phyloP scores from a whole-genome alignment of 257 asterid genomes.

The Solanum pimpinellifolium region DNA sequence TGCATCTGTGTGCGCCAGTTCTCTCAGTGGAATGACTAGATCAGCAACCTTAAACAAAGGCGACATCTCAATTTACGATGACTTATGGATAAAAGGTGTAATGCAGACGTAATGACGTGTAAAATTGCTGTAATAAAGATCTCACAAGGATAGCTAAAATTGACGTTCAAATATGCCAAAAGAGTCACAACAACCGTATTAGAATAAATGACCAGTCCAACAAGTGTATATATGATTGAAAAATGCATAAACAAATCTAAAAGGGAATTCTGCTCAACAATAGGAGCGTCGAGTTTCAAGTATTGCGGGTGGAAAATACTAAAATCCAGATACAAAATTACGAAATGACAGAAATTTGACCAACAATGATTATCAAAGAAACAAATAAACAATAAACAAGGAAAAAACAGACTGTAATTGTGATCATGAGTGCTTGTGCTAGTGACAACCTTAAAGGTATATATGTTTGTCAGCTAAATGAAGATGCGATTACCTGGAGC shows the following conservation, averaged over 20 bases:
- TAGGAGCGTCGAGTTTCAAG: not conserved
- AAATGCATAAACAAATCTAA: not conserved
- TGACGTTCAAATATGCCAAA: not conserved
- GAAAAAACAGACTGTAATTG: not conserved
- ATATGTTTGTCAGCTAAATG: not conserved
- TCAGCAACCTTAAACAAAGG: slow-evolving; percentile 61
- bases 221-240: not conserved
- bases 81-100: not conserved
- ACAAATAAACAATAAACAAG: not conserved
- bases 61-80: not conserved
- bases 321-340: not conserved
- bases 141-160: not conserved
- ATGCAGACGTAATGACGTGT: not conserved
- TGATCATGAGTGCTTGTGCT: not conserved
- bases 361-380: not conserved
- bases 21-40: slow-evolving; percentile 89
- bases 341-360: not conserved
- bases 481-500: slow-evolving; percentile 53
- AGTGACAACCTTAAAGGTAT: not conserved
- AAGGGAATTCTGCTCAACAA: not conserved
- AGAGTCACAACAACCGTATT: not conserved
- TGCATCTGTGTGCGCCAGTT: slow-evolving; percentile 91
- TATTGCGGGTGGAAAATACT: not conserved
- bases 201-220: not conserved
- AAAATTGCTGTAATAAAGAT: not conserved